Base-by-base conservation (phyloP, 768 basidiomycete species). In the Neoboletus magnificus region DNA sequence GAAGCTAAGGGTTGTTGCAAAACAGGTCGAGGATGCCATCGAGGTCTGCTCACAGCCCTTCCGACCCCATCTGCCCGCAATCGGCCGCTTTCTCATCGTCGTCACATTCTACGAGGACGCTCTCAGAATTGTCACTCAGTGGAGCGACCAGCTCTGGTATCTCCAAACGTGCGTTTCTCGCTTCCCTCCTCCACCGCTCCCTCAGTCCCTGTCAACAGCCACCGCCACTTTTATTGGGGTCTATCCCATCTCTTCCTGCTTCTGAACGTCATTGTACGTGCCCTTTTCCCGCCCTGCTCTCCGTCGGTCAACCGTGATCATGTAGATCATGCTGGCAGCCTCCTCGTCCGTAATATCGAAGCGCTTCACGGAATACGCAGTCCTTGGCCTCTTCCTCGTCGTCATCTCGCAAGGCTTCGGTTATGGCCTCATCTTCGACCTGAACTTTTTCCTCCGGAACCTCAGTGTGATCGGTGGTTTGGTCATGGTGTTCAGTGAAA, bases 391-490 rank as follows among this genome's bases (percentile, higher is more conserved):
- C 44, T 81, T 98, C 51, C 79, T 77, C 48, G 97, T 98, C 48
- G 95, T 99, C 54, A 74, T 98, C 64, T 84, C 94, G 43, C 97
- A 99, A 75, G 96, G 96, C 43, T 90, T 99, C 63, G 97, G 97
- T 63, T 99, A 99, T 67, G 97, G 97, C 33, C 90, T 99, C 71
- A 96, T 99, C 67, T 99, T 99, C 74, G 97, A 98, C 80, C 82
- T 98, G 72, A 98, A 91, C 77, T 99, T 99, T 83, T 99, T 99
- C 93, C 88, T 98, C 43, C 94, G 97, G 72, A 99, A 98, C 75
- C 81, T 99, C 54, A 91, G 88, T 59, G 97, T 99, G 69, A 93
- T 98, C 58, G 97, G 97, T 52, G 97, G 97, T 51, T 85, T 99
- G 44, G 87, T 99, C 75, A 99, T 99, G 97, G 95, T 98, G 25